Evolutionary conservation across 805 yeast genomes (phyloP), one percentile per base, ranked within the genome.

Genomic region (Candida lessepsii): DNA sequence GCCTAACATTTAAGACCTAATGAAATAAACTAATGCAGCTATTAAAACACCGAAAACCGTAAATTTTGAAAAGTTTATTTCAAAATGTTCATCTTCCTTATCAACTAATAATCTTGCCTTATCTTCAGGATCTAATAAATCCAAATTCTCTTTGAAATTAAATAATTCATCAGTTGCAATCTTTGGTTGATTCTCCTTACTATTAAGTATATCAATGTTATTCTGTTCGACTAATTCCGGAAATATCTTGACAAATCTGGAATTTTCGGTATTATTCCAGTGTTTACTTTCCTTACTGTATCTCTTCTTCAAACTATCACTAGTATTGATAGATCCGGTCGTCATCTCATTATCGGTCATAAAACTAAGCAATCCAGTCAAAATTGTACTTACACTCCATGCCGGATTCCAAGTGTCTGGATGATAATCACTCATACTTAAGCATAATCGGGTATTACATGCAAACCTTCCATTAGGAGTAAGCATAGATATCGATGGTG

Each of bases 321-420:
- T 73, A 1, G 96, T 78, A 7, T 62, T 67, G 9, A 89, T 78
- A 7, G 91, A 80, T 0, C 97, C 97, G 0, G 96, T 83, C 2
- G 96, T 86, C 18, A 75, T 65, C 50, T 90, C 97, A 44, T 78
- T 77, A 8, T 93, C 83, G 1, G 95, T 87, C 98, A 90, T 90
- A 55, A 90, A 90, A 57, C 96, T 86, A 49, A 90, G 67, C 26
- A 90, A 67, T 0, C 97, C 98, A 9, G 81, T 86, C 51, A 90
- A 70, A 15, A 90, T 90, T 0, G 97, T 89, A 24, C 87, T 71
- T 18, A 90, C 96, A 32, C 89, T 80, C 97, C 97, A 90, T 5
- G 95, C 88, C 1, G 98, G 97, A 60, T 90, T 89, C 98, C 98
- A 90, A 1, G 84, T 69, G 59, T 89, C 93, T 3, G 96, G 96